Conservation (phyloP, 2,329 filamentous ascomycete genomes). For the Talaromyces amestolkiae region DNA sequence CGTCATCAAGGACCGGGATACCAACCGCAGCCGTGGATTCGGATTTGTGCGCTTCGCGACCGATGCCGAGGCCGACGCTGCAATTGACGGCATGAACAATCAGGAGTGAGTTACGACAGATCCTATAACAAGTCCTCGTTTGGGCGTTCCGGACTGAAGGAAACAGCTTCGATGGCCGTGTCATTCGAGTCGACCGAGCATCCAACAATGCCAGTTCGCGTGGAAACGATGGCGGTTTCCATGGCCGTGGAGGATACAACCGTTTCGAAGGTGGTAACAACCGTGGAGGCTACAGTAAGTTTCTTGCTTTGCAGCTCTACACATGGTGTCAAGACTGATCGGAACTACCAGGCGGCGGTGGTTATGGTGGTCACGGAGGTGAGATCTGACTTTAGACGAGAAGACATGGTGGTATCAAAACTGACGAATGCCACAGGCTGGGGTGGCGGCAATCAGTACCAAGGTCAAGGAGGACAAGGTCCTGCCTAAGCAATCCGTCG, state of each 20-base stretch:
- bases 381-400: neutral
- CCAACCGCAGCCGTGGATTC: constrained; percentile 92
- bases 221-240: constrained; percentile 46
- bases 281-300: constrained; percentile 35
- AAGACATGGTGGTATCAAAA: neutral
- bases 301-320: constrained; percentile 24
- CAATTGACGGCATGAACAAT: constrained; percentile 46
- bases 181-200: constrained; percentile 93
- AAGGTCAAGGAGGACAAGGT: constrained; percentile 19
- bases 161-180: constrained; percentile 82
- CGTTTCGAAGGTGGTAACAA: constrained; percentile 37
- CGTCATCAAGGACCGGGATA: constrained; percentile 96
- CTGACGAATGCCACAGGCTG: constrained; percentile 19
- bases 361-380: constrained; percentile 25
- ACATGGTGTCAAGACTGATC: constrained; percentile 16
- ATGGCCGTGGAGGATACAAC: constrained; percentile 48
- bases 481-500: neutral
- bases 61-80: constrained; percentile 43
- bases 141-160: constrained; percentile 23
- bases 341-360: constrained; percentile 23
- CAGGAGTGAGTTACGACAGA: constrained; percentile 63
- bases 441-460: constrained; percentile 20
- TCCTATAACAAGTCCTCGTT: neutral
- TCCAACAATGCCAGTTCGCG: constrained; percentile 70
- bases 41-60: constrained; percentile 85